Conservation (phyloP, 148 eudicot species). For the Suaeda aralocaspica region DNA sequence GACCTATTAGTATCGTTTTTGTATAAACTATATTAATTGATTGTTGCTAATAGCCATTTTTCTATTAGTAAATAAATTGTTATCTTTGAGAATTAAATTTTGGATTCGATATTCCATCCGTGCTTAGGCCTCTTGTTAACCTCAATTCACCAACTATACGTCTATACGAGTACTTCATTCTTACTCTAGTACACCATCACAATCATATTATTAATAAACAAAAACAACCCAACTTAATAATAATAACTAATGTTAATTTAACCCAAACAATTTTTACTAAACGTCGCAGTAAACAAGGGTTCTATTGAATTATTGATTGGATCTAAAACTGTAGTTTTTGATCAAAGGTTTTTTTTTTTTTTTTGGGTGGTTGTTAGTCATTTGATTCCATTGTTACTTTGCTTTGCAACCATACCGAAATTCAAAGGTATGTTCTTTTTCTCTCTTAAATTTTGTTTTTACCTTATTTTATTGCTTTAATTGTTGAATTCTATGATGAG, state of each 20-base stretch:
- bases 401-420: conserved; percentile 4
- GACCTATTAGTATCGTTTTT: no score
- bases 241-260: neutral
- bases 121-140: no score
- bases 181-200: neutral
- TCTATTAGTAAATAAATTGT: no score
- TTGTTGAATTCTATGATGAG: conserved; percentile 7
- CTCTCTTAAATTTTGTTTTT: neutral
- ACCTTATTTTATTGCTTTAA: neutral
- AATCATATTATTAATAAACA: conserved; percentile 8
- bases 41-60: no score
- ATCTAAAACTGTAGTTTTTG: conserved; percentile 16
- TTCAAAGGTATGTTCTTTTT: conserved; percentile 17
- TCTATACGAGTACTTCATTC: no score
- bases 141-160: neutral
- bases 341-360: neutral
- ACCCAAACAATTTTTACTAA: neutral
- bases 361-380: no score
- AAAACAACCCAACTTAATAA: neutral
- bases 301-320: conserved; percentile 6
- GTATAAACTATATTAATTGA: no score
- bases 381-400: no score
- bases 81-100: no score
- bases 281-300: neutral
- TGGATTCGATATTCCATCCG: no score